These are phyloP conservation scores for Digitaria exilis DNA, from an alignment of 202 grass and related monocot genomes.

Conservation along the genomic window DNA sequence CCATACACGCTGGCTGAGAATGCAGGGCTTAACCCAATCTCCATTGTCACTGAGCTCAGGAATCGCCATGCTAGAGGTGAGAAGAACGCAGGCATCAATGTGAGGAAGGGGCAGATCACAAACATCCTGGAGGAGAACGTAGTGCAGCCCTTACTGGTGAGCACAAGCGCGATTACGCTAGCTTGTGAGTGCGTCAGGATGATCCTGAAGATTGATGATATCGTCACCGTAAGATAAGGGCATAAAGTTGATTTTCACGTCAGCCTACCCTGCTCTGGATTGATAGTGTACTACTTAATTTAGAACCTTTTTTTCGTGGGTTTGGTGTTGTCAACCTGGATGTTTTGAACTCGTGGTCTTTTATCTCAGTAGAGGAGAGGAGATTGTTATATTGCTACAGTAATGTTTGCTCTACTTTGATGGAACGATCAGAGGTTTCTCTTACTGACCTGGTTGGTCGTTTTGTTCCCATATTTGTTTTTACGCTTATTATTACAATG, in stretches of 20 bases:
- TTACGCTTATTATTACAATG: not conserved
- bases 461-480: not conserved
- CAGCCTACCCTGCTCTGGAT: slow-evolving; percentile 6
- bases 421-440: not conserved
- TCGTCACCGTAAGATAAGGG: slow-evolving; percentile 72
- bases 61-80: slow-evolving; percentile 81
- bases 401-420: slow-evolving; percentile 20
- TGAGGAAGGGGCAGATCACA: slow-evolving; percentile 86
- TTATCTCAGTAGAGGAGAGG: slow-evolving; percentile 3
- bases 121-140: slow-evolving; percentile 89
- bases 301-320: slow-evolving; percentile 20
- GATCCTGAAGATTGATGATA: slow-evolving; percentile 97
- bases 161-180: slow-evolving; percentile 70
- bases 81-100: slow-evolving; percentile 78
- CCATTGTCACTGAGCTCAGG: slow-evolving; percentile 77
- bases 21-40: slow-evolving; percentile 75
- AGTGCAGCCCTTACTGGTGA: slow-evolving; percentile 79
- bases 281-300: slow-evolving; percentile 21
- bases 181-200: slow-evolving; percentile 88
- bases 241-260: not conserved
- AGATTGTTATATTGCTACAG: not conserved
- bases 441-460: not conserved
- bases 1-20: slow-evolving; percentile 90
- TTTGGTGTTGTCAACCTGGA: not conserved
- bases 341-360: slow-evolving; percentile 16